Base-by-base conservation (phyloP, 768 basidiomycete genomes). In the Tremella mesenterica region DNA sequence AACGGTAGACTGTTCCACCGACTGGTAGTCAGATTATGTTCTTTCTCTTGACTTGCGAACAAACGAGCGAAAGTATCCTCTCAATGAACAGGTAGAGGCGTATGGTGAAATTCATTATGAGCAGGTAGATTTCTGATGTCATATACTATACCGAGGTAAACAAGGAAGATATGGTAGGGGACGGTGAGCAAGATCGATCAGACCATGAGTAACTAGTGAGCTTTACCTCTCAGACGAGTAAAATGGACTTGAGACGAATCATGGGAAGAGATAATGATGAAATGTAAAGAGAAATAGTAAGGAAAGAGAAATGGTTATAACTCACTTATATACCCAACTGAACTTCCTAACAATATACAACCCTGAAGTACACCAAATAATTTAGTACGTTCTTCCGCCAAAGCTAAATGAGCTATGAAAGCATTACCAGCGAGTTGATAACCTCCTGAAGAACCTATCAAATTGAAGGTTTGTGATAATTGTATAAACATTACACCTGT, bases 381-480 rank as follows among this genome's bases (percentile, higher is more conserved):
- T 1, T 57, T 63, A 1, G 73, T 74, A 30, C 72, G 51, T 4
- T 64, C 59, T 8, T 68, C 68, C 0, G 63, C 46, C 0, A n/a
- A n/a, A 4, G 64, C 69, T 23, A 74, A 49, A 1, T 55, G 48
- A 2, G 63, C 56, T 14, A 68, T 47, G 46, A 56, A 73, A 13
- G 53, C 56, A 45, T 73, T 74, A 16, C 63, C 64, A 4, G 65
- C 62, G n/a, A 74, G 60, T 45, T 67, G 61, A 48, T 72, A 73
- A 23, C 72, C 73, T 0, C 66, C 69, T 3, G 63, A 69, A 0
- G 64, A 65, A 5, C 73, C 73, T 2, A 71, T 33, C 21, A 73
- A 61, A 13, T 71, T 72, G 55, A 73, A 52, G 25, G 64, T 29
- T 47, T 74, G 73, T 0, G 72, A 65, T n/a, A 51, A 43, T 44